Conservation (phyloP, 176 grass and related monocot genomes). For the Rhynchospora pubera region DNA sequence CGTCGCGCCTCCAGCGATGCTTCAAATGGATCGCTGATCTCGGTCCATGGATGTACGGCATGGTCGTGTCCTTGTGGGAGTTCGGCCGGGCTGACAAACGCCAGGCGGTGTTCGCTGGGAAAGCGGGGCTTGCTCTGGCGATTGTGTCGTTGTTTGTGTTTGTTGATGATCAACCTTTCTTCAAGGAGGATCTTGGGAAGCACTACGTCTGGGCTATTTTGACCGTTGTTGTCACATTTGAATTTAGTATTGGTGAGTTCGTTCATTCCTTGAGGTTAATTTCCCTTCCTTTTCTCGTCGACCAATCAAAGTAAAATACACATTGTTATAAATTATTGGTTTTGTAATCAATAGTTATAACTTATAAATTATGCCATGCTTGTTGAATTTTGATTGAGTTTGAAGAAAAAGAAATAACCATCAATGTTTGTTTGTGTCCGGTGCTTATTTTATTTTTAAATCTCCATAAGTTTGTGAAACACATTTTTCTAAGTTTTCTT, state of each 20-base stretch:
- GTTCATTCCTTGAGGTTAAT: not conserved
- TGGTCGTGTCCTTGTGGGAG: constrained; percentile 30
- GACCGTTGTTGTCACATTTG: constrained; percentile 89
- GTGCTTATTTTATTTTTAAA: not conserved
- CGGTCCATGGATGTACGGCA: not conserved
- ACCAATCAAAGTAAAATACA: not conserved
- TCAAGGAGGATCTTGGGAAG: constrained; percentile 44
- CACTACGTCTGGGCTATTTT: constrained; percentile 96
- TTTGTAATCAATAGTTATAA: not conserved
- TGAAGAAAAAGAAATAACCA: not conserved
- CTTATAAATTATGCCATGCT: not conserved
- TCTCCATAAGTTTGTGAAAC: too few relatives aligned
- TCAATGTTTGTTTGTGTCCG: not conserved
- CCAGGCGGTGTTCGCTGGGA: constrained; percentile 66
- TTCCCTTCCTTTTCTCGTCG: not conserved
- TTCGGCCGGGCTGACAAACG: constrained; percentile 58
- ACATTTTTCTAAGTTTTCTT: not conserved
- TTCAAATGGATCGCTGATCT: constrained; percentile 12
- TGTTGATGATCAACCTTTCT: constrained; percentile 45
- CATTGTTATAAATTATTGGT: not conserved
- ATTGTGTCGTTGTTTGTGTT: constrained; percentile 76
- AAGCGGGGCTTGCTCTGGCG: constrained; percentile 51
- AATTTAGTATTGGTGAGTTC: constrained; percentile 74
- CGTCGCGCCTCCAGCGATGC: not conserved
- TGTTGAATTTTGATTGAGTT: not conserved